Base-by-base conservation (phyloP, 163 green algal genomes). In the Coccomyxa subellipsoidea region DNA sequence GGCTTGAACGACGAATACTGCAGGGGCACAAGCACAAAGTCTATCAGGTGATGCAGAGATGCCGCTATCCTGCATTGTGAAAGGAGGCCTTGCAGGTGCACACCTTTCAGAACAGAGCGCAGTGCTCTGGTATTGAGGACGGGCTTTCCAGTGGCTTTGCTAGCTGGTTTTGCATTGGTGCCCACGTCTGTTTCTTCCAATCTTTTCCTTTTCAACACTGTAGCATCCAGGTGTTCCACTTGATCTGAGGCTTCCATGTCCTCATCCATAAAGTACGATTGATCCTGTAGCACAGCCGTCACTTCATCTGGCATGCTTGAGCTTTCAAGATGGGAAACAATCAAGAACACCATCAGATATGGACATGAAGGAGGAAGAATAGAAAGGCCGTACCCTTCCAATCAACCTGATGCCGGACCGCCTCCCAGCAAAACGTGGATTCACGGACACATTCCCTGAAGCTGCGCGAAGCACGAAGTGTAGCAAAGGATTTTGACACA, bases 1-100 rank as follows among this genome's bases (percentile, higher is more conserved):
- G 54, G 82, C 59, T 77, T 82, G 78, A 9, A 82, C 78, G 21
- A 82, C 78, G 39, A 82, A 82, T 25, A 82, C 78, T 82, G 78
- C 59, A 79, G 37, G 4, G 29, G 3, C 31, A 47, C 10, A n/a
- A 73, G 66, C 66, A 7, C 32, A 77, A 7, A 77, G 32, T 77
- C 70, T 7, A 40, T 7, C 18, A 40, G 31, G 18, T 25, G 2
- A 34, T 12, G 29, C 7, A n/a, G n/a, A n/a, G n/a, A n/a, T n/a
- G n/a, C n/a, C n/a, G n/a, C n/a, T n/a, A n/a, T n/a, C n/a, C n/a
- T n/a, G n/a, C n/a, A n/a, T n/a, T n/a, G n/a, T n/a, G n/a, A n/a
- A n/a, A n/a, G n/a, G n/a, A n/a, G n/a, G n/a, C n/a, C n/a, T n/a
- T 40, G 70, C 70, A 77, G 70, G 27, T 31, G 34, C 32, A 21